Base-by-base conservation (phyloP, 306 rosid species). In the Hylodesmum podocarpum region DNA sequence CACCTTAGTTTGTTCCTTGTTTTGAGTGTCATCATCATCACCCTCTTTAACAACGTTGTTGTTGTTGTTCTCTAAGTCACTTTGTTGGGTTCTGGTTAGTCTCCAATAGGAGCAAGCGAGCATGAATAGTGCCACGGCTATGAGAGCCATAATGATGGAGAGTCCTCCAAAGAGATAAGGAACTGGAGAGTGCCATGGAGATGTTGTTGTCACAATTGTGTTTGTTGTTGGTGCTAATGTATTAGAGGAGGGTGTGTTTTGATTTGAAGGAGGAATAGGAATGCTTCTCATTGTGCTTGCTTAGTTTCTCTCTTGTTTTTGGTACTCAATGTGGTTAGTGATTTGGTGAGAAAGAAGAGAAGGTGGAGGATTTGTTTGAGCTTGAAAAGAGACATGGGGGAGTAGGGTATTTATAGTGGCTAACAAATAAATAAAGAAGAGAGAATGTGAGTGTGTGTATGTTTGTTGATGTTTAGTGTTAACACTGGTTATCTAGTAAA, bases 161-260 rank as follows among this genome's bases (percentile, higher is more conserved):
- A 94, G 79, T 6, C 93, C 94, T 39, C 93, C 98, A 73, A 95
- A 89, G 21, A 95, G 88, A 73, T 89, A 95, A 1, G 97, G 98
- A 3, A 95, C 73, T 18, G 97, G 97, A 22, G 93, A 86, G 83
- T 89, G 93, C 97, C 98, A 95, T 10, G 91, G 80, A 0, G 85
- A 86, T 11, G 18, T 12, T 10, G 10, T 6, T 6, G 25, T 6
- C 11, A 18, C 12, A 5, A 18, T n/a, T 16, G 4, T 5, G 14
- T 0, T 47, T 0, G 28, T 51, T 53, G 59, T 9, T 53, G 59
- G 31, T 10, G 59, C 29, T 53, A 53, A 53, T 53, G 37, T 33
- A 33, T 33, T 43, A 6, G 6, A 13, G 21, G 14, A 18, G 59
- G 12, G 25, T 16, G 55, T 1, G 61, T 14, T 58, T 58, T 5